These are phyloP conservation scores for Paramecium caudatum DNA, from an alignment of 73 alveolate genomes.

Conservation along the genomic window DNA sequence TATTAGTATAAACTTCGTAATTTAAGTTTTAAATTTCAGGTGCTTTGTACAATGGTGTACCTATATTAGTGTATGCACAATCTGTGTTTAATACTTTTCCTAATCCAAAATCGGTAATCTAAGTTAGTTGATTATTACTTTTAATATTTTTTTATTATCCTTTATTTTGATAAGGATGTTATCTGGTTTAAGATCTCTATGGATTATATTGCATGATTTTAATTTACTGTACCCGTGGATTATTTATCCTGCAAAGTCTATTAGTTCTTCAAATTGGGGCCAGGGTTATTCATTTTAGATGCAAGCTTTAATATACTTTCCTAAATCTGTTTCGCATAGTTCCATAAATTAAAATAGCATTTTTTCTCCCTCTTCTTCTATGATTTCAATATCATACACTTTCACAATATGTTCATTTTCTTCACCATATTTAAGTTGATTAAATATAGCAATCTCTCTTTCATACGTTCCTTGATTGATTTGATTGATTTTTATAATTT, in stretches of 20 bases:
- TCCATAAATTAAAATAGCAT: conserved; percentile 4
- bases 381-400: not conserved
- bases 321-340: conserved; percentile 55
- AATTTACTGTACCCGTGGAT: not conserved
- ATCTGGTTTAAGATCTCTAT: conserved; percentile 46
- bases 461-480: not conserved
- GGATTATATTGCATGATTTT: not conserved
- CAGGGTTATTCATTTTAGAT: not conserved
- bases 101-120: conserved; percentile 52
- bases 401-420: not conserved
- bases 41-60: conserved; percentile 8
- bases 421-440: not conserved
- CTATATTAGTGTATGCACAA: conserved; percentile 19
- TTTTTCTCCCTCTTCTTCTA: not conserved
- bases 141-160: not conserved
- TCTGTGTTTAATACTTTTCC: conserved; percentile 22
- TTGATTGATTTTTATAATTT: not conserved
- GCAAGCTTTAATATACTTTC: not conserved
- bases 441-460: not conserved
- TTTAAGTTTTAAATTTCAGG: not conserved
- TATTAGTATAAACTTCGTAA: not conserved
- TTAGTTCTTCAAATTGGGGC: not conserved
- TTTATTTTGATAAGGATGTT: not conserved
- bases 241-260: conserved; percentile 19
- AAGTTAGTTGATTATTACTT: not conserved